Base-by-base conservation (phyloP, 225 moss, liverwort and hornwort genomes). In the Bryum argenteum region DNA sequence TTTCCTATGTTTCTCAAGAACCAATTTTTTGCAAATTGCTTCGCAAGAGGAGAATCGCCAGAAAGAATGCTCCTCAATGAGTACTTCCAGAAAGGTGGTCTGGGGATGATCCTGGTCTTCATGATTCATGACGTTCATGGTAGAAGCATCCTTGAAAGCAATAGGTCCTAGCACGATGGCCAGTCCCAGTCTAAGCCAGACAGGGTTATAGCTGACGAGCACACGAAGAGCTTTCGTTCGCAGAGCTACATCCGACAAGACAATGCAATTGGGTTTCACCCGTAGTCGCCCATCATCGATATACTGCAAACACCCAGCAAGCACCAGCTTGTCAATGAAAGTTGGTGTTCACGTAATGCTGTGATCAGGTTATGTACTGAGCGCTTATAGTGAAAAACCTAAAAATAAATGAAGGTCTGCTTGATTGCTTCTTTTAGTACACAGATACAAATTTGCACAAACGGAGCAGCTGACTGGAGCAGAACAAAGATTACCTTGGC, bases 231-330 rank as follows among this genome's bases (percentile, higher is more conserved):
- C 93, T 83, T 91, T 93, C 38, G 84, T 82, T 42, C 88, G 83
- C n/a, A 91, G 54, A 12, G 91, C 91, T 23, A 91, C 85, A 61
- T 93, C 93, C 48, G 86, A 74, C 58, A 93, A 73, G 33, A 89
- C 45, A 18, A 80, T 76, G 70, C 90, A 91, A 18, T 87, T 81
- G 58, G 82, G 85, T 81, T 89, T 91, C 91, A 93, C 91, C 61
- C 86, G 89, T 74, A 93, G 72, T 73, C 93, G 89, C 60, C 93
- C 93, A 73, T 93, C 93, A 65, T 91, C 93, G 56, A 93, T 80
- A 76, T 88, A 79, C 93, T 93, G 93, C 81, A 75, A 66, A 52
- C 52, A 61, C 74, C 26, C 50, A 57, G n/a, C 59, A 43, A 74
- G 23, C 42, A 68, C 19, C 69, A 58, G 69, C 59, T 65, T 28